These are phyloP conservation scores for Miamiensis avidus DNA, from an alignment of 169 alveolate genomes.

Conservation along the genomic window DNA sequence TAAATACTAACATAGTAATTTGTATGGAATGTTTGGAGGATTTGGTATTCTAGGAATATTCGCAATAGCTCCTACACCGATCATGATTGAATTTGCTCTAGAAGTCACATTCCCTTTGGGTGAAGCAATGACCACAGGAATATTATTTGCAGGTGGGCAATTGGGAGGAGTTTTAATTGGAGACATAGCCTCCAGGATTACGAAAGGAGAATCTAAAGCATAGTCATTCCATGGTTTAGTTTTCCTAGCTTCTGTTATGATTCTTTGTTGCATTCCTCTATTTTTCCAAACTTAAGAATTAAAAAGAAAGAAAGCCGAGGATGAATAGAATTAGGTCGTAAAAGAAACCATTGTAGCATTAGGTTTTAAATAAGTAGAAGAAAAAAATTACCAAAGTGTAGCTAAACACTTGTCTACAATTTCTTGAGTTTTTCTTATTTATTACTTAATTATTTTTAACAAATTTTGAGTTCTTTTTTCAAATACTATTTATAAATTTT, in stretches of 20 bases:
- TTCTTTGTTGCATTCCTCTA: neutral
- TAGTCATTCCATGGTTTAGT: neutral
- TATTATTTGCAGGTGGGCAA: neutral
- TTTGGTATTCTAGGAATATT: neutral
- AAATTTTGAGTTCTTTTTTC: too few relatives aligned
- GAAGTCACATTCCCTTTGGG: neutral
- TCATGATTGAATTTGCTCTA: neutral
- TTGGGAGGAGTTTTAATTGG: neutral
- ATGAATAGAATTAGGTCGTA: neutral
- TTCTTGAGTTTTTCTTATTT: too few relatives aligned
- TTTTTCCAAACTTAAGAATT: neutral
- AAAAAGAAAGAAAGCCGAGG: neutral
- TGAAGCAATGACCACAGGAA: neutral
- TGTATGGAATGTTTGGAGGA: neutral
- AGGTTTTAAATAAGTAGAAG: neutral
- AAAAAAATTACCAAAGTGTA: neutral
- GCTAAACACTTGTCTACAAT: neutral
- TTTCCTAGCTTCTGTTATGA: neutral
- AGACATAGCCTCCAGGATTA: neutral
- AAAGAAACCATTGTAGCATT: neutral
- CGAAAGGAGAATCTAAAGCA: neutral
- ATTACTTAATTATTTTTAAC: too few relatives aligned
- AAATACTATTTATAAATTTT: too few relatives aligned
- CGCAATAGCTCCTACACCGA: neutral
- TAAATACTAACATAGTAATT: too few relatives aligned